Evolutionary conservation across 2,329 filamentous ascomycete genomes (phyloP), one percentile per base, ranked within the genome.

Genomic region (Aureobasidium melanogenum): DNA sequence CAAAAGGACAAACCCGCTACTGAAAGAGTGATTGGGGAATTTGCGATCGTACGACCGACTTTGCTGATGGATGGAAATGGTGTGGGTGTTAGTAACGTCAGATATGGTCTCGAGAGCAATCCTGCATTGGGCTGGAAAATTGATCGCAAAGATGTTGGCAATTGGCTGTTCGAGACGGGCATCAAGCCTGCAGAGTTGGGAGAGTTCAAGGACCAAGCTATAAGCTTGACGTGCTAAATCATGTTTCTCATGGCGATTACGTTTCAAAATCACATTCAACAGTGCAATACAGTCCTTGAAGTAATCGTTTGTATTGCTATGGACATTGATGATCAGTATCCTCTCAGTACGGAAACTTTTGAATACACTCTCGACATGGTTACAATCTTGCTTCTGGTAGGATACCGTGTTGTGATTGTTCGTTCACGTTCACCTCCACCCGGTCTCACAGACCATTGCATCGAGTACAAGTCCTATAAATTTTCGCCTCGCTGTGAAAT

Each of bases 91-190:
- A 62, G 66, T 7, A 65, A 61, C 14, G 65, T 77, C 5, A 67
- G 69, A 43, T 68, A 65, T 19, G 76, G 75, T 0, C 63, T 62
- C 12, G 67, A 72, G 24, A 69, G 67, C 9, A 63, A 64, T 22
- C 74, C 75, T 9, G 67, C 69, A 12, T 55, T 76, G 43, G 76
- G 75, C 4, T 76, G 73, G 64, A 69, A 65, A 10, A 71, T 77
- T 61, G 64, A 65, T 17, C 69, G 75, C 63, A 66, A 61, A 43
- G 75, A 77, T 68, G 75, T 77, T 1, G 76, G 74, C 0, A 60
- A 63, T 17, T 77, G 72, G 70, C 70, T 76, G 22, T 76, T 71
- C 62, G 69, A 73, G 67, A 70, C 68, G 36, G 63, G 71, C 3
- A 58, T 75, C 1, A 66, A 63, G 61, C 62, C 64, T 26, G 62